phyloP scores from a whole-genome alignment of 1,139 yeast genomes.

The Lodderomyces elongisporus region DNA sequence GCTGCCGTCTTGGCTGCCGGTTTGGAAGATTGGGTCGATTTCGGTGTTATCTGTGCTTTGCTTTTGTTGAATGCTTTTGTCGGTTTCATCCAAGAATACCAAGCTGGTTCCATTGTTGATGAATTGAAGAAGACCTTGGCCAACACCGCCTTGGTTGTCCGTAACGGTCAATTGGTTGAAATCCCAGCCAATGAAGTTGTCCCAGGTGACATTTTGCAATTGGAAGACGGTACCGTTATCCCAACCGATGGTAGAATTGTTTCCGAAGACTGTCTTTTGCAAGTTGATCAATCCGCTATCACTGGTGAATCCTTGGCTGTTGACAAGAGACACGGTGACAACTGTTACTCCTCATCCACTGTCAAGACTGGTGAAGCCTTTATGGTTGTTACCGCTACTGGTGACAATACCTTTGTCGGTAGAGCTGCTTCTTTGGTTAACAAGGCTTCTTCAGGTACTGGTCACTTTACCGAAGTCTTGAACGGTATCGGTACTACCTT shows the following conservation, averaged over 20 bases:
- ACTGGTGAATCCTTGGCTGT: conserved; percentile 98
- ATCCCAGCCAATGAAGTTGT: conserved; percentile 78
- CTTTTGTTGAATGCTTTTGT: conserved; percentile 85
- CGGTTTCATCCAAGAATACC: conserved; percentile 97
- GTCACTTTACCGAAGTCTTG: conserved; percentile 97
- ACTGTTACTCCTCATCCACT: conserved; percentile 88
- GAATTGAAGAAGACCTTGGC: conserved; percentile 92
- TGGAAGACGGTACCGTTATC: conserved; percentile 92
- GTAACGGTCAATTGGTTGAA: conserved; percentile 77
- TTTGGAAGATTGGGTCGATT: conserved; percentile 98
- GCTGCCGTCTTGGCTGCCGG: conserved; percentile 98
- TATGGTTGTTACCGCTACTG: conserved; percentile 94
- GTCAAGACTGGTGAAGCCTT: conserved; percentile 96
- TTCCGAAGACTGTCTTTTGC: conserved; percentile 82
- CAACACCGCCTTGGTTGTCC: conserved; percentile 78
- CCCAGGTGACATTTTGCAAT: conserved; percentile 88
- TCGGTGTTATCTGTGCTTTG: conserved; percentile 93
- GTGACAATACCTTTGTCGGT: conserved; percentile 90
- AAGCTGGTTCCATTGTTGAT: conserved; percentile 95
- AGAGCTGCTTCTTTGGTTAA: conserved; percentile 96
- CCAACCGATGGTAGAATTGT: conserved; percentile 96
- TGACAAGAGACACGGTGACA: conserved; percentile 87
- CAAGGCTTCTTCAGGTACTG: conserved; percentile 90
- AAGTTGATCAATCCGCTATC: conserved; percentile 95
- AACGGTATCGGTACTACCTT: conserved; percentile 96